Percentiles rank a stretch among this genome's conserved stretches.
phyloP scores from a whole-genome alignment of 2,329 filamentous ascomycete genomes.

The Gaeumannomyces tritici region DNA sequence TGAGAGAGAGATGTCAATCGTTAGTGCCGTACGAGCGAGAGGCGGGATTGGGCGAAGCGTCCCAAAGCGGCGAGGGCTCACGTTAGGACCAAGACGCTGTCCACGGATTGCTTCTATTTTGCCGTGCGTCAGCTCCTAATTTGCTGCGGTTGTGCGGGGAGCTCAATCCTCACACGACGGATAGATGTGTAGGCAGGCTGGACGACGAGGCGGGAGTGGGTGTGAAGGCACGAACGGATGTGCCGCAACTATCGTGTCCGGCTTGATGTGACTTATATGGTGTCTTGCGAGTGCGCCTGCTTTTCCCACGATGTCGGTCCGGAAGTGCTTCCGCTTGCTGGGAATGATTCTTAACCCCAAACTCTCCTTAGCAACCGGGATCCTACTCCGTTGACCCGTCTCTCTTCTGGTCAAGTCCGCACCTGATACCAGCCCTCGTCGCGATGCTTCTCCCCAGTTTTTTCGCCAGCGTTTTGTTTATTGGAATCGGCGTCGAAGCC shows the following conservation, averaged over 20 bases:
- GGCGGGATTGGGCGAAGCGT: neutral
- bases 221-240: neutral
- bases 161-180: neutral
- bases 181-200: neutral
- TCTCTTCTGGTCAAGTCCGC: neutral
- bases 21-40: neutral
- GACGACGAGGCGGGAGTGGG: neutral
- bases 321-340: neutral
- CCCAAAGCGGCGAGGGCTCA: neutral
- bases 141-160: neutral
- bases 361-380: neutral
- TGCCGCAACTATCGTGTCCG: neutral
- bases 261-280: neutral
- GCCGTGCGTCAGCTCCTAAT: neutral
- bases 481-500: slow-evolving; percentile 1
- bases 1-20: neutral
- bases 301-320: neutral
- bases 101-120: neutral
- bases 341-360: neutral
- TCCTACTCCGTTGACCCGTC: neutral
- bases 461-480: neutral
- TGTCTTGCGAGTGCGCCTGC: neutral
- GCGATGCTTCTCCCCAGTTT: neutral
- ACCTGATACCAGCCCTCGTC: neutral
- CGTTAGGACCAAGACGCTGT: neutral